These are phyloP conservation scores for Aspergillus baeticus DNA, from an alignment of 495 filamentous ascomycete genomes.

Conservation along the genomic window DNA sequence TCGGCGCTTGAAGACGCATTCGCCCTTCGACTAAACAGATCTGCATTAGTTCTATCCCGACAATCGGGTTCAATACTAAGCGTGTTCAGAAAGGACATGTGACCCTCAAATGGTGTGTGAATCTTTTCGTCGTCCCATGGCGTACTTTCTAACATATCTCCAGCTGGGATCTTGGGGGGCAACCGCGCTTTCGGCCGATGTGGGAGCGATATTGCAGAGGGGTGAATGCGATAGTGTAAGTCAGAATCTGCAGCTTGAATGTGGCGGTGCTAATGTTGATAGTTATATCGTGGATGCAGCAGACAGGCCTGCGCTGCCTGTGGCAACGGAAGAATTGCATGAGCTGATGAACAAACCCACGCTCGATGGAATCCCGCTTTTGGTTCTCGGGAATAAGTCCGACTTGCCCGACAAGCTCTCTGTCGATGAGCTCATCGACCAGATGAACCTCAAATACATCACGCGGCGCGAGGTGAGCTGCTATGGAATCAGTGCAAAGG, in stretches of 20 bases:
- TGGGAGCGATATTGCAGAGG: slow-evolving; percentile 98
- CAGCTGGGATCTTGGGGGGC: slow-evolving; percentile 95
- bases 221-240: slow-evolving; percentile 94
- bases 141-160: slow-evolving; percentile 18
- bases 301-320: slow-evolving; percentile 75
- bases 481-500: slow-evolving; percentile 97
- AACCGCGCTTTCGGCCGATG: slow-evolving; percentile 97
- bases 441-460: slow-evolving; percentile 84
- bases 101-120: slow-evolving; percentile 88
- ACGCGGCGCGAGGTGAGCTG: slow-evolving; percentile 94
- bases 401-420: slow-evolving; percentile 84
- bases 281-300: slow-evolving; percentile 95
- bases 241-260: neutral
- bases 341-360: slow-evolving; percentile 80
- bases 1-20: slow-evolving; percentile 12
- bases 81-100: slow-evolving; percentile 97
- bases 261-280: slow-evolving; percentile 17
- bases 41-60: slow-evolving; percentile 83
- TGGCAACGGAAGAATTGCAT: slow-evolving; percentile 90
- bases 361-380: slow-evolving; percentile 84
- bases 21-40: slow-evolving; percentile 36
- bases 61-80: slow-evolving; percentile 99
- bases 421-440: slow-evolving; percentile 93
- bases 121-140: neutral
- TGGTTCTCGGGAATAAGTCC: slow-evolving; percentile 98